These are phyloP conservation scores for Cryptococcus maquisensis DNA, from an alignment of 1,284 basidiomycete species.

Conservation along the genomic window DNA sequence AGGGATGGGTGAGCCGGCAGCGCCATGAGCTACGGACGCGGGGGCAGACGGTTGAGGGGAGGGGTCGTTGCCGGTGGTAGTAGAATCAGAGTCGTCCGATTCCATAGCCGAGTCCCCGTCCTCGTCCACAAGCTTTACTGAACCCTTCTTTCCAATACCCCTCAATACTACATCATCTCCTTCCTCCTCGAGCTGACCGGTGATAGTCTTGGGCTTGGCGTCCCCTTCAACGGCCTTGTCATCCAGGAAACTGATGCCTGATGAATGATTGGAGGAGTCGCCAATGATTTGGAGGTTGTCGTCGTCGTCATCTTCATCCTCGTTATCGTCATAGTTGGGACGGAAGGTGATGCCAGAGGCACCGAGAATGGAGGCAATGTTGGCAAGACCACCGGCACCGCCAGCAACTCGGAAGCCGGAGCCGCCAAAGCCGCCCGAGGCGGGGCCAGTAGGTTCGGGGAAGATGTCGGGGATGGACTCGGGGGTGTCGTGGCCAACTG, in stretches of 20 bases:
- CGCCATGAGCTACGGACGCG: slow-evolving; percentile 1
- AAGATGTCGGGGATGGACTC: slow-evolving; percentile 49
- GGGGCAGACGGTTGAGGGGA: slow-evolving; percentile 4
- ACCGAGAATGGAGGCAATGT: slow-evolving; percentile 45
- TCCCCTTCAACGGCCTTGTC: slow-evolving; percentile 20
- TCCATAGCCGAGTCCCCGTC: slow-evolving; percentile 56
- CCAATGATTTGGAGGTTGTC: slow-evolving; percentile 28
- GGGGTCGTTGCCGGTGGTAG: slow-evolving; percentile 53
- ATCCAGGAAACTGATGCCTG: slow-evolving; percentile 16
- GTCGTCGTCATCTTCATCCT: slow-evolving; percentile 26
- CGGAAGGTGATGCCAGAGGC: slow-evolving; percentile 42
- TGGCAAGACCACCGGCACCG: slow-evolving; percentile 41
- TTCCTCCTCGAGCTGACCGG: slow-evolving; percentile 18
- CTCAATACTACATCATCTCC: slow-evolving; percentile 8
- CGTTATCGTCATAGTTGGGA: slow-evolving; percentile 37
- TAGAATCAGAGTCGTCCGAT: slow-evolving; percentile 57
- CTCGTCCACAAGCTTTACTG: slow-evolving; percentile 45
- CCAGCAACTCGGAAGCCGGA: slow-evolving; percentile 39
- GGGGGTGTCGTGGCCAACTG: slow-evolving; percentile 56
- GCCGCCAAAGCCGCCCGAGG: slow-evolving; percentile 15
- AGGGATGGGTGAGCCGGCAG: slow-evolving; percentile 19
- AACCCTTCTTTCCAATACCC: slow-evolving; percentile 19
- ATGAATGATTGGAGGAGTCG: slow-evolving; percentile 6
- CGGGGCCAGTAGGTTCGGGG: slow-evolving; percentile 22
- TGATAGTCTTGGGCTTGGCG: slow-evolving; percentile 26